Evolutionary conservation across 202 grass and related monocot genomes (phyloP).

Genomic region (Schoenoplectus triqueter): DNA sequence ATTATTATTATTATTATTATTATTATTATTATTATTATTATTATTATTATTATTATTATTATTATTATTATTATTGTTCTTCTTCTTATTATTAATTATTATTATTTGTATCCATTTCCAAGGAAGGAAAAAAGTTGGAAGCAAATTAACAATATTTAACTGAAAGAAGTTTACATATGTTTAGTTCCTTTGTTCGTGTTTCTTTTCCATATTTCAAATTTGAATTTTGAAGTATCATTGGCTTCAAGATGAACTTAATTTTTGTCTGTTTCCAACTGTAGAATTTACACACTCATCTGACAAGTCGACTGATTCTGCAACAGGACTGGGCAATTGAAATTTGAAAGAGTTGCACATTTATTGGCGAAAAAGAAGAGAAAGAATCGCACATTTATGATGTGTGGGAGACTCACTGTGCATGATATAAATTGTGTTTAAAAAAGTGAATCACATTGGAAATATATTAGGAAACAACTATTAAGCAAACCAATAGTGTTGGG

Average conservation of each 20-base stretch:
- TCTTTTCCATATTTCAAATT: background rate
- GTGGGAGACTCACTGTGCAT: background rate
- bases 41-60: no score
- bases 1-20: background rate
- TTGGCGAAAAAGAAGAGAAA: background rate
- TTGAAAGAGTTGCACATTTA: constrained; percentile 30
- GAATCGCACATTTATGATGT: constrained; percentile 8
- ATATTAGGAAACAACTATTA: background rate
- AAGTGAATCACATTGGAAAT: background rate
- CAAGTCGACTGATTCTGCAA: constrained; percentile 33
- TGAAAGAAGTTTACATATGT: background rate
- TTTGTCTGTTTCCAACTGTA: constrained; percentile 12
- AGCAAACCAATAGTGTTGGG: background rate
- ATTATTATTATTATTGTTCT: no score
- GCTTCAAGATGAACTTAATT: background rate
- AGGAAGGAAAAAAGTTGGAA: background rate
- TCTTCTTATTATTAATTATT: no score
- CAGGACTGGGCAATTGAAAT: background rate
- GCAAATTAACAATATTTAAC: background rate
- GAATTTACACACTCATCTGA: constrained; percentile 24
- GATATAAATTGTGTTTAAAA: constrained; percentile 26
- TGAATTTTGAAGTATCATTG: background rate
- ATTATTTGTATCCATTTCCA: background rate
- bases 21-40: no score
- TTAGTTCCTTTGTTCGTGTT: background rate